phyloP scores from a whole-genome alignment of 2,329 filamentous ascomycete species.

The Davidsoniella australis region DNA sequence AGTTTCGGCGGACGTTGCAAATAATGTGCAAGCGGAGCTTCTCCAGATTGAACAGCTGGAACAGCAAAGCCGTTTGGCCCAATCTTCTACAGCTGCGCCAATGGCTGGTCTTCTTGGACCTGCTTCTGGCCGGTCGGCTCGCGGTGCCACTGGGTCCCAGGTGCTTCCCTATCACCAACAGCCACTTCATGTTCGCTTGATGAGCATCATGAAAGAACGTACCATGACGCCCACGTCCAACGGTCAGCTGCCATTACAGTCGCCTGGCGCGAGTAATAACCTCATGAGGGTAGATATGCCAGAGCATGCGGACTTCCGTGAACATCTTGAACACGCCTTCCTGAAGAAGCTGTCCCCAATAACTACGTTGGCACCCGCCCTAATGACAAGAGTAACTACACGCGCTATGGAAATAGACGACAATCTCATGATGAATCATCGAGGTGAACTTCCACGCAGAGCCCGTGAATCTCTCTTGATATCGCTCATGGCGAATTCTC shows the following conservation, averaged over 20 bases:
- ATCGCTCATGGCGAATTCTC: neutral
- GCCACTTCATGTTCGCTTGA: neutral
- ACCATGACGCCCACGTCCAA: conserved; percentile 2
- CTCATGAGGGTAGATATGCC: neutral
- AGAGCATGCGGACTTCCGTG: conserved; percentile 1
- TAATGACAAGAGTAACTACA: neutral
- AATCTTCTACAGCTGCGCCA: too few species aligned
- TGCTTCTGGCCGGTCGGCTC: too few species aligned
- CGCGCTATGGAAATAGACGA: conserved; percentile 4
- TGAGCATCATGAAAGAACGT: conserved; percentile 1
- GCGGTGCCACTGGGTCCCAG: neutral
- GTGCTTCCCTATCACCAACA: neutral
- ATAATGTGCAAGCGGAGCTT: conserved; percentile 1
- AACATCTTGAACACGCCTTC: neutral
- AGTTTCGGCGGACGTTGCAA: conserved; percentile 5
- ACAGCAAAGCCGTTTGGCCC: neutral
- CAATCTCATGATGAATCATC: conserved; percentile 2
- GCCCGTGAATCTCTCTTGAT: conserved; percentile 8
- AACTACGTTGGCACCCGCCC: too few species aligned
- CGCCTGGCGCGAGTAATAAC: neutral
- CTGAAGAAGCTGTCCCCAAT: neutral
- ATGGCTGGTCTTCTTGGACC: too few species aligned
- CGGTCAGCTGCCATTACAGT: neutral
- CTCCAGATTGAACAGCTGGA: conserved; percentile 3
- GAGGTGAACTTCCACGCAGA: conserved; percentile 8